phyloP scores from a whole-genome alignment of 2,329 filamentous ascomycete species.

The Basipetospora chlamydospora region DNA sequence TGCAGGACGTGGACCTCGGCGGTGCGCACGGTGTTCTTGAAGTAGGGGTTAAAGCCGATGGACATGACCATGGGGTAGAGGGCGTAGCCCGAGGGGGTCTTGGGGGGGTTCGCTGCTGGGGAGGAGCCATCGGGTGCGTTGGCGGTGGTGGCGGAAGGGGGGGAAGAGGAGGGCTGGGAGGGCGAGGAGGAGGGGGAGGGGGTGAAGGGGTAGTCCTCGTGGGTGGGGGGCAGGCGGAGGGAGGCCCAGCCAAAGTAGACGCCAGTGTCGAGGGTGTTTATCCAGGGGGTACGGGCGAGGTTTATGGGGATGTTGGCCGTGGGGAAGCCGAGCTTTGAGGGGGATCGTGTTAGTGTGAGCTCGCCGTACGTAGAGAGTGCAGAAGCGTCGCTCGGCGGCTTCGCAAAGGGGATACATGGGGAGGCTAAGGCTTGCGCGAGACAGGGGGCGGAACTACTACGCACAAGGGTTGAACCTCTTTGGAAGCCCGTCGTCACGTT shows the following conservation, averaged over 20 bases:
- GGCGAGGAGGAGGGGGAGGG: slow-evolving; percentile 12
- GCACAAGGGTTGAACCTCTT: slow-evolving; percentile 78
- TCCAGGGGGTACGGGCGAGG: slow-evolving; percentile 43
- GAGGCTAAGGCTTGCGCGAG: too few species aligned
- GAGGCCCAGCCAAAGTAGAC: slow-evolving; percentile 92
- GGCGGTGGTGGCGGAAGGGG: too few species aligned
- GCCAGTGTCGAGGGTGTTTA: slow-evolving; percentile 52
- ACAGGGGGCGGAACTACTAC: too few species aligned
- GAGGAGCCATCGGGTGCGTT: too few species aligned
- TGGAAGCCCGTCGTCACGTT: slow-evolving; percentile 88
- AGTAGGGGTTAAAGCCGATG: slow-evolving; percentile 95
- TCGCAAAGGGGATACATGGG: too few species aligned
- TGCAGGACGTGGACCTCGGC: slow-evolving; percentile 87
- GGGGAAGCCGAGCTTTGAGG: slow-evolving; percentile 76
- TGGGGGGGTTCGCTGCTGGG: too few species aligned
- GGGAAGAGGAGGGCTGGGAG: slow-evolving; percentile 11
- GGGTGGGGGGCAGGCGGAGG: slow-evolving; percentile 40
- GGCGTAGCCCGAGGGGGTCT: slow-evolving; percentile 13
- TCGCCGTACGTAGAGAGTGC: background rate
- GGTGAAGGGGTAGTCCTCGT: slow-evolving; percentile 24
- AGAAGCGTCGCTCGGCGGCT: too few species aligned
- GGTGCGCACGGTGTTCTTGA: slow-evolving; percentile 75
- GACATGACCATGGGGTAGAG: slow-evolving; percentile 84
- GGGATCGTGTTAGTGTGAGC: slow-evolving; percentile 3
- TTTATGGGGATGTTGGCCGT: slow-evolving; percentile 84